These are phyloP conservation scores for Carex kokanica DNA, from an alignment of 176 grass and related monocot species.

Conservation along the genomic window DNA sequence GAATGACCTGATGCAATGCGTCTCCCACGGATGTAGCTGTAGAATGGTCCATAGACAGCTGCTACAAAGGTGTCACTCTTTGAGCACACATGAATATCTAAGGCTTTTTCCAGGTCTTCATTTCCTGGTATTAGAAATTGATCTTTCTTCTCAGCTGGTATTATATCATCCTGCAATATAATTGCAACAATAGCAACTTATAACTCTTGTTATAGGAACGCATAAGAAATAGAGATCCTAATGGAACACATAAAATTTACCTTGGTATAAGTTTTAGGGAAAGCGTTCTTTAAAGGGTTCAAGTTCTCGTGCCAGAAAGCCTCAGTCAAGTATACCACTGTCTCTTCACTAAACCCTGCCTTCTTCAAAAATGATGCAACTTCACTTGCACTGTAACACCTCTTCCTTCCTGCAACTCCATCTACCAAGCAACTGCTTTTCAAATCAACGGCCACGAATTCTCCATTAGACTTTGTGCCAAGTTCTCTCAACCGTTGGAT, in stretches of 20 bases:
- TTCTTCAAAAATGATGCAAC: slow-evolving; percentile 11
- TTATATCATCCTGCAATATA: slow-evolving; percentile 34
- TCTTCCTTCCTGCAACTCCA: neutral
- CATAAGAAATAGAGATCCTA: neutral
- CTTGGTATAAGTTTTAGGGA: slow-evolving; percentile 42
- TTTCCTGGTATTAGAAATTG: slow-evolving; percentile 22
- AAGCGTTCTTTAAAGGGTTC: slow-evolving; percentile 22
- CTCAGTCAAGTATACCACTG: slow-evolving; percentile 28
- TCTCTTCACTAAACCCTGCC: slow-evolving; percentile 16
- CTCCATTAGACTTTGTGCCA: neutral
- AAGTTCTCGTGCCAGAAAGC: slow-evolving; percentile 34
- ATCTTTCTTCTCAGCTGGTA: slow-evolving; percentile 33
- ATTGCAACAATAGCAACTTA: too few species aligned
- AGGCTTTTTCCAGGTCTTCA: slow-evolving; percentile 18
- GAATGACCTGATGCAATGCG: slow-evolving; percentile 29
- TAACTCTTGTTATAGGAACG: neutral
- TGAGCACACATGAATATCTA: slow-evolving; percentile 35
- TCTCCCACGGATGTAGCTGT: slow-evolving; percentile 31
- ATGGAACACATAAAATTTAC: neutral
- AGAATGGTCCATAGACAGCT: slow-evolving; percentile 29
- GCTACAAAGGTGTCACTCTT: slow-evolving; percentile 32
- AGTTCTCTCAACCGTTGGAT: slow-evolving; percentile 13
- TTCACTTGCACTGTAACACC: slow-evolving; percentile 19
- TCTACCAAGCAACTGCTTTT: neutral
- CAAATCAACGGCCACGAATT: slow-evolving; percentile 13